Percentiles rank a stretch among this genome's conserved stretches.
Evolutionary conservation across 345 rosid genomes (phyloP).

Genomic region (Eucalyptus guilfoylei): DNA sequence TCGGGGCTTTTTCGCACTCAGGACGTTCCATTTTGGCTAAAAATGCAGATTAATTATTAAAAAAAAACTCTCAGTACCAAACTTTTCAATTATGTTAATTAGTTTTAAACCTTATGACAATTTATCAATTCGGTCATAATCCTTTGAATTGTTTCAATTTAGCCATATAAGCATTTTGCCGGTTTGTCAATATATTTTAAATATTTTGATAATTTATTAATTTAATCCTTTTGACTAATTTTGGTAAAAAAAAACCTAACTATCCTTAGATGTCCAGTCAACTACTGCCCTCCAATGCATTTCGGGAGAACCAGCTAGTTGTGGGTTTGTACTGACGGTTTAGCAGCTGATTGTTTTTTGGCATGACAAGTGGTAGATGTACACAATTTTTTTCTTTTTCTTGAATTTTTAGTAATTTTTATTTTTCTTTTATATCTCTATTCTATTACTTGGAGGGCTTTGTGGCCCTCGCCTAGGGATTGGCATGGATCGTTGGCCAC

Average conservation of each 20-base stretch:
- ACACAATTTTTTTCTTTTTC: too few species aligned
- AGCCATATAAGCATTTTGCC: accelerated
- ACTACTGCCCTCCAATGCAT: accelerated
- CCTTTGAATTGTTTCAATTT: accelerated
- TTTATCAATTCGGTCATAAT: not conserved
- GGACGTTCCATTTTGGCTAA: not conserved
- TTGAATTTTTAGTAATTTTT: too few species aligned
- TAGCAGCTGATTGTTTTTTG: too few species aligned
- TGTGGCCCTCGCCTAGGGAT: too few species aligned
- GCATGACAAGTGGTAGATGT: not conserved
- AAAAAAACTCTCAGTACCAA: accelerated
- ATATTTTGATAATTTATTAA: accelerated
- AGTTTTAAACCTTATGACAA: accelerated
- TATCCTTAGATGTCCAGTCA: accelerated
- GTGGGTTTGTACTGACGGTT: accelerated
- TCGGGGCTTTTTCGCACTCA: accelerated
- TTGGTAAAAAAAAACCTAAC: accelerated
- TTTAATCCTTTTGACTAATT: too few species aligned
- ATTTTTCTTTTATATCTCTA: too few species aligned
- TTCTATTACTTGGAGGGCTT: too few species aligned
- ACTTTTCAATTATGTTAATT: not conserved
- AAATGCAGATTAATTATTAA: not conserved
- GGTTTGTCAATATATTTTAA: too few species aligned
- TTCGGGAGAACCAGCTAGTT: too few species aligned
- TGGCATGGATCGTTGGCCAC: too few species aligned